Base-by-base conservation (phyloP, 2,329 filamentous ascomycete species). In the Sporothrix schenckii region DNA sequence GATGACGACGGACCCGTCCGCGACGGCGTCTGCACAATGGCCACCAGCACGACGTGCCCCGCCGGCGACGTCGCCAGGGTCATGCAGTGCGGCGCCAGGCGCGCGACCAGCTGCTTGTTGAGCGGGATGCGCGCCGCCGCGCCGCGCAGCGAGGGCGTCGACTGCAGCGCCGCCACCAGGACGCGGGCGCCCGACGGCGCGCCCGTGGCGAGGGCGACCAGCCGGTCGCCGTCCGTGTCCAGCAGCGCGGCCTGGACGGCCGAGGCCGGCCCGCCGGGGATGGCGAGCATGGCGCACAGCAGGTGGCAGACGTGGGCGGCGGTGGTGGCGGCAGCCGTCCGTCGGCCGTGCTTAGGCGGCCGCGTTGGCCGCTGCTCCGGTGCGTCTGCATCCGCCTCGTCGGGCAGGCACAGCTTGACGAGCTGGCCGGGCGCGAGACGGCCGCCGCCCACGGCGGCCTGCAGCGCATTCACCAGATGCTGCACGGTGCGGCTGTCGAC, bases 251-350 rank as follows among this genome's bases (percentile, higher is more conserved):
- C 86, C 77, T 95, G 92, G 44, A 97, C 86, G 13, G 94, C 85
- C 66, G 87, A 87, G 70, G 87, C 85, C 1, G 94, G 83, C 0
- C 86, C 80, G 0, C 92, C 92, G 0, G 91, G 87, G 34, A 92
- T 89, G 9, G 87, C 82, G 66, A 98, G 87, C 83, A 99, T 91
- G 4, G 91, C 83, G 72, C 95, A 90, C 10, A 92, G 89, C 39
- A 99, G 86, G 61, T 97, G 85, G 24, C 92, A 93, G 72, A 91
- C 92, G 81, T 99, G 94, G 3, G 83, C 84, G 47, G 84, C 79
- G 27, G 87, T 79, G 41, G 84, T 83, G 41, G 83, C 69, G 78
- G 81, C 87, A 75, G 74, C 81, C 49, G 80, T 78, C 68, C 76
- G 77, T 39, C 82, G 80, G 72, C 73, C 73, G 72, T 24, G 72